Evolutionary conservation across 805 yeast genomes (phyloP), one percentile per base, ranked within the genome.

Genomic region (Wickerhamomyces subpelliculosus): DNA sequence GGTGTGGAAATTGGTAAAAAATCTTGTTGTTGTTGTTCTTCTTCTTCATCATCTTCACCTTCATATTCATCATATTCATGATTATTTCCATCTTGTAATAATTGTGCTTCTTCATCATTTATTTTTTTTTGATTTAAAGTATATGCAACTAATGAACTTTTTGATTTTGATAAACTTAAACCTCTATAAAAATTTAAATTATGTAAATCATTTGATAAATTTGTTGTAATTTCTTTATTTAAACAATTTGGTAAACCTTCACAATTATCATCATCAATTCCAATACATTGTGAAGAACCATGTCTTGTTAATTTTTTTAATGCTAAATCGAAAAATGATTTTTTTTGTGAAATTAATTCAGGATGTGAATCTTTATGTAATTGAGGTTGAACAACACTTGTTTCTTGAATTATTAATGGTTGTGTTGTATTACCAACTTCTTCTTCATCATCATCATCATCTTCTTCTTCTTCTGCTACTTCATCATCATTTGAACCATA

Each of bases 111-210:
- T n/a, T n/a, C n/a, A n/a, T n/a, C n/a, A n/a, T n/a, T n/a, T n/a
- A n/a, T n/a, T n/a, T n/a, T n/a, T n/a, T n/a, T n/a, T n/a, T n/a
- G 18, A 11, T 24, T 26, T 9, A 32, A 18, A 12, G 53, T 52
- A 37, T 54, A 54, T 1, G 55, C 58, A 9, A 54, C 55, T 9
- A 54, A 26, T 3, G 54, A 36, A 9, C 40, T 34, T 9, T 35
- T 44, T 1, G 48, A 37, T 4, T 40, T 38, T 10, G 34, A 29
- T 6, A 36, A 23, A 8, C 40, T 32, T 10, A 41, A 20, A 16
- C 37, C 47, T 36, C 56, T 43, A 28, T 54, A 54, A 30, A 52
- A 47, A 13, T 52, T 52, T 34, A 54, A 27, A 37, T 54, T 47
- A 13, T 45, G 50, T 22, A 54, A 39, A 37, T 54, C 58, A 33